phyloP scores from a whole-genome alignment of 768 basidiomycete genomes.

The Tulasnella sp. region DNA sequence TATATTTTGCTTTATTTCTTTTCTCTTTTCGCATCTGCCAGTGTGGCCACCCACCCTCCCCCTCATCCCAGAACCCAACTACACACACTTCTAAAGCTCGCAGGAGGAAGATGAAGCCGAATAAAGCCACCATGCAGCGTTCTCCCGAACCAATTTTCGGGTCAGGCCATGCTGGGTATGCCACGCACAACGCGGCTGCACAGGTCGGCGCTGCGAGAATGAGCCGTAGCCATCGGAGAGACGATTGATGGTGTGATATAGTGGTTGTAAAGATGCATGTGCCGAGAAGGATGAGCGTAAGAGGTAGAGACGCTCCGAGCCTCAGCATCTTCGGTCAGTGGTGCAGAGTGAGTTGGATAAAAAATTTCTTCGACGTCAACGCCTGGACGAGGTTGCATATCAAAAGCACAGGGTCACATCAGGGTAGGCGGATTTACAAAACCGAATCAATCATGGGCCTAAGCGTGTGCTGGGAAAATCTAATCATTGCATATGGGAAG shows the following conservation, averaged over 20 bases:
- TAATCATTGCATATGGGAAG: no score
- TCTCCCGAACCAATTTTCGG: neutral
- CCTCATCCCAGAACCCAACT: conserved; percentile 1
- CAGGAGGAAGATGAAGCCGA: neutral
- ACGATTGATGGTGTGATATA: neutral
- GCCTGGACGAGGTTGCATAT: no score
- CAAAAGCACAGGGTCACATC: no score
- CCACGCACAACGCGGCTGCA: neutral
- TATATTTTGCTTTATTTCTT: neutral
- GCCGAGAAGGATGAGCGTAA: neutral
- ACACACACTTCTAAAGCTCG: neutral
- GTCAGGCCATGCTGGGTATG: neutral
- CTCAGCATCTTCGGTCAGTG: no score
- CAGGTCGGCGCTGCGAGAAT: neutral
- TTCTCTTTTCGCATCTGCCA: neutral
- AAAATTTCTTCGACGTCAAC: no score
- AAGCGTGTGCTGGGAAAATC: no score
- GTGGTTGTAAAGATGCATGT: neutral
- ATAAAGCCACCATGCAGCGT: no score
- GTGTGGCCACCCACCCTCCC: neutral
- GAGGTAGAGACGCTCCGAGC: no score
- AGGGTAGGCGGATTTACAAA: no score
- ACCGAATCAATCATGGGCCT: no score
- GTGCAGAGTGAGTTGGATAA: no score
- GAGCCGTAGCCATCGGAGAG: neutral